Evolutionary conservation across 805 yeast species (phyloP), one percentile per base, ranked within the genome.

Genomic region (Kuraishia molischiana): DNA sequence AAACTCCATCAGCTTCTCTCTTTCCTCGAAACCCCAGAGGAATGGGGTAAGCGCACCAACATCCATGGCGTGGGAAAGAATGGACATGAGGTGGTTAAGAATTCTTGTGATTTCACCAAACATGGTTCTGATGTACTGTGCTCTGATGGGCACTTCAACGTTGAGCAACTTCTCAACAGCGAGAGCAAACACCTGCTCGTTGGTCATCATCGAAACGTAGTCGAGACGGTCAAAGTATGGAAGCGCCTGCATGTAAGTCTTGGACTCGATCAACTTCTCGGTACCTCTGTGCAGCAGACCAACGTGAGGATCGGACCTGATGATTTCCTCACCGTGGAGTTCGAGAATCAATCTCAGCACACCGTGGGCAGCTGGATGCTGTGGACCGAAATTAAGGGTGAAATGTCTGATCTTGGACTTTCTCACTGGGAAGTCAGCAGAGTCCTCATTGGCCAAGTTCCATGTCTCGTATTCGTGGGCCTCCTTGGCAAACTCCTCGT

Each of bases 361-460:
- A 48, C 95, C 95, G 66, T 85, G 95, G 21, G 95, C 95, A 44
- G 95, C 95, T 19, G 95, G 95, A 66, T 85, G 95, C 64, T 85
- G 95, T 35, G 95, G 95, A 28, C 95, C 95, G 56, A 85, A 85
- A 63, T 85, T 85, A 56, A 85, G 78, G 36, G 95, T 85, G 67
- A 85, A 85, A 56, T 84, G 94, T 59, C 95, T 77, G 54, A 85
- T 78, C 58, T 83, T 70, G 17, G 64, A 58, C 47, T 62, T 62
- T 41, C 60, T 50, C 17, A 55, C 50, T 9, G 55, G 54, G 37
- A 43, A 58, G 33, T 59, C 63, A 9, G 66, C 63, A 6, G 62
- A 53, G 46, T 61, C 64, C 40, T 50, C 59, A 37, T 56, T 56
- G 36, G 41, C 40, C 29, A 59, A 41, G 35, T 54, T 49, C 64